Percentiles rank a stretch among this genome's conserved stretches.
phyloP scores from a whole-genome alignment of 441 rosid genomes.

The Manihot esculenta region DNA sequence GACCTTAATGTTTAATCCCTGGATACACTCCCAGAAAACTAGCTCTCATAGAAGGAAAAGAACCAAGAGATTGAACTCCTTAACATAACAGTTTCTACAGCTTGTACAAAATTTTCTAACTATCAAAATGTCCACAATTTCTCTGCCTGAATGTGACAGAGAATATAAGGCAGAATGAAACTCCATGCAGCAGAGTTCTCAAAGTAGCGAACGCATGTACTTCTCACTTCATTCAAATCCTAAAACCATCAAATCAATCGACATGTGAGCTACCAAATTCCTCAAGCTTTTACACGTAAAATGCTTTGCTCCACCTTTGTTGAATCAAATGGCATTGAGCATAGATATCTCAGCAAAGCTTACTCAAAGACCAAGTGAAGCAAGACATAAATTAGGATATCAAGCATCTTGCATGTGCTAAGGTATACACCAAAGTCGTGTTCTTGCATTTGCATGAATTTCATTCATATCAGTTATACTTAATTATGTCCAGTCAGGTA shows the following conservation, averaged over 20 bases:
- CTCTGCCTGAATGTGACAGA: background rate
- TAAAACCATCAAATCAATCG: background rate
- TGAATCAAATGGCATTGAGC: background rate
- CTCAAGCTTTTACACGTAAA: background rate
- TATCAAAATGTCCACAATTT: background rate
- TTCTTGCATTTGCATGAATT: background rate
- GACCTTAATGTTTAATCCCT: background rate
- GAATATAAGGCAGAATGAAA: background rate
- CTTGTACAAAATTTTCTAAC: background rate
- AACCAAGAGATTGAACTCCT: background rate
- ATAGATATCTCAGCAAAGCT: background rate
- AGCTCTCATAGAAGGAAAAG: background rate
- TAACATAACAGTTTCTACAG: background rate
- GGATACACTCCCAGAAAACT: background rate
- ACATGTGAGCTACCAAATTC: background rate
- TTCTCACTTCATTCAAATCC: background rate
- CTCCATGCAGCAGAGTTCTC: background rate
- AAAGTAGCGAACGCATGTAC: background rate
- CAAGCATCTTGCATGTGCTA: background rate
- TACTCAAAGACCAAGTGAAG: background rate
- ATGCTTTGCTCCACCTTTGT: background rate
- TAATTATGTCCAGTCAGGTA: background rate
- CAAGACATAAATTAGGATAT: slow-evolving; percentile 1
- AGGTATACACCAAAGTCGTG: background rate
- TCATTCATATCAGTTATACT: background rate